Base-by-base conservation (phyloP, 495 filamentous ascomycete genomes). In the Friedmanniomyces simplex region DNA sequence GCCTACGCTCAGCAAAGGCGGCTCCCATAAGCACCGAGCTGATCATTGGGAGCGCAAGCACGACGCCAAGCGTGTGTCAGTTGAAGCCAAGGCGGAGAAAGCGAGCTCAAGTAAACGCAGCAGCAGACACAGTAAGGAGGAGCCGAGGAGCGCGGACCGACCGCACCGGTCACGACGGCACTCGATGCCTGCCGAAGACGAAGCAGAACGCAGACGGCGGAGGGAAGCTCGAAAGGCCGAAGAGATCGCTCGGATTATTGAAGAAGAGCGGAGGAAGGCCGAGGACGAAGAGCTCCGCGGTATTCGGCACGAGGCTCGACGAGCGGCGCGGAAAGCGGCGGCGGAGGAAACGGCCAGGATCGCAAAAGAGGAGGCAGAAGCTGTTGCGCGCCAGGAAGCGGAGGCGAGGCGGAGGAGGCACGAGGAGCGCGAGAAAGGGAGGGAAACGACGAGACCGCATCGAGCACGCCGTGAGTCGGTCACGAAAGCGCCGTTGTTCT, bases 41-140 rank as follows among this genome's bases (percentile, higher is more conserved):
- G 43, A 52, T 32, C 59, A 58, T 30, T 62, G 59, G 59, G 36
- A 62, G 42, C 52, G 58, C 12, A 50, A 42, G 43, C 59, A 36
- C 28, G 24, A 12, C 36, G 16, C 10, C 20, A 50, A 55, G 3
- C 53, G 21, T 34, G 5, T 26, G 14, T 22, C 46, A 22, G 14
- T 21, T 12, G 48, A 43, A 13, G n/a, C 30, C 26, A 48, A 32
- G 25, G 18, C 34, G 16, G 30, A 54, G 11, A 53, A 42, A 42
- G 11, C 54, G 21, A 46, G 25, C 11, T 26, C 54, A 36, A 26
- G 34, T 48, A 32, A 45, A 13, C 36, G 59, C 25, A 47, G 28
- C 10, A 41, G 28, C 30, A 16, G 30, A 52, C 18, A 47, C 18
- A 47, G 24, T 24, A 18, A 13, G 13, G 50, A 58, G 7, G 47